Percentiles rank a stretch among this genome's conserved stretches.
These are phyloP conservation scores for Ulvella scutata DNA, from an alignment of 139 green algal species.

Conservation along the genomic window DNA sequence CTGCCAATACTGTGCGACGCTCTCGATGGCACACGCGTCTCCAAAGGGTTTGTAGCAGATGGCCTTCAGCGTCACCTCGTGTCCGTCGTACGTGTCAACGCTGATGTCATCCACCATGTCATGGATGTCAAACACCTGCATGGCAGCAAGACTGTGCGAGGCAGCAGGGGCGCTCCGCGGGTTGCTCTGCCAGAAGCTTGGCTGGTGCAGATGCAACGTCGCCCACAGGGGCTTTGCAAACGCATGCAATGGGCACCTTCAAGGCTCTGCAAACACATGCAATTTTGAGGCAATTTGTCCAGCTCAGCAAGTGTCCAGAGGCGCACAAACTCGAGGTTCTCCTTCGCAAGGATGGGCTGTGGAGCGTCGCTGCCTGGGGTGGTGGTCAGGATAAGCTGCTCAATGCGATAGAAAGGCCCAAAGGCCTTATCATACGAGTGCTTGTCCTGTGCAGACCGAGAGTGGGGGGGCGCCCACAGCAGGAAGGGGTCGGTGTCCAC, in stretches of 20 bases:
- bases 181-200: too few species aligned
- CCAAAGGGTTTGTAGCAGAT: constrained; percentile 81
- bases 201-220: too few species aligned
- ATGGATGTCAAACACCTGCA: constrained; percentile 73
- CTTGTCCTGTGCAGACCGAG: constrained; percentile 24
- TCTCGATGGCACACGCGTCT: constrained; percentile 56
- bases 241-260: too few species aligned
- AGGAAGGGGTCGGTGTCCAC: constrained; percentile 14
- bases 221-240: too few species aligned
- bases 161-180: neutral
- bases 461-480: constrained; percentile 19
- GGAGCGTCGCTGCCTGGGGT: constrained; percentile 14
- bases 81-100: constrained; percentile 11
- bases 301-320: too few species aligned
- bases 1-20: constrained; percentile 79
- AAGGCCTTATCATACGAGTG: constrained; percentile 63
- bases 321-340: constrained; percentile 17
- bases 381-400: constrained; percentile 54
- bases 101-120: constrained; percentile 31
- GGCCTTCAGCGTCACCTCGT: constrained; percentile 31
- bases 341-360: constrained; percentile 42
- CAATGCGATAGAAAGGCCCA: constrained; percentile 78
- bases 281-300: too few species aligned
- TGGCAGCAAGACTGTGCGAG: neutral
- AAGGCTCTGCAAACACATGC: too few species aligned